Evolutionary conservation across 306 rosid species (phyloP), one percentile per base, ranked within the genome.

Genomic region (Oemleria cerasiformis): DNA sequence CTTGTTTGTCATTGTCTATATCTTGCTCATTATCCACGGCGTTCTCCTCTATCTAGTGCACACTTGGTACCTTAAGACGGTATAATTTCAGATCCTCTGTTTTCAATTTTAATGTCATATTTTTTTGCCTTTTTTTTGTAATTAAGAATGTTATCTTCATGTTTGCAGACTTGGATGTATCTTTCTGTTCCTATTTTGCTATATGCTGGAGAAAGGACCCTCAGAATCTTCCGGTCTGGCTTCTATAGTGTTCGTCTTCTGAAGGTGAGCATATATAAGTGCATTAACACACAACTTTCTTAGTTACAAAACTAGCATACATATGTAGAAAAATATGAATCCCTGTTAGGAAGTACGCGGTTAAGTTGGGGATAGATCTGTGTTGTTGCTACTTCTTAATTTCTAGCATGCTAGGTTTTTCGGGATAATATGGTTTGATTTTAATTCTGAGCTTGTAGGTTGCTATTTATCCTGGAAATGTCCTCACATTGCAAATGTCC

Each of bases 391-490:
- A 21, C 21, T 8, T 15, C 36, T 58, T 13, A 17, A 12, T 58
- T 8, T 12, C 23, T 61, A 17, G 21, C 36, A 61, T 36, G 9
- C n/a, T 61, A 11, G 45, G 17, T 16, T 14, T 30, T 34, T 30
- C 17, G 7, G 20, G 15, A 7, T 58, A 25, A 34, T 59, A 6
- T 38, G 44, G 36, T 61, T 15, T 36, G 4, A 38, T 39, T 36
- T 61, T 8, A 17, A 41, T 58, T 60, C 11, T 77, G 50, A 63
- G 68, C 30, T 11, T 80, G 56, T 74, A 95, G 99, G 99, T 92
- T 63, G 99, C 99, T 57, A 88, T 95, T 67, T 89, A 95, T 86
- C 96, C 97, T 20, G 99, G 99, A 76, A 91, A 95, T 73, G 97
- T 95, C 65, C 90, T 95, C 80, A 84, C 97, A 3, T 69, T 95